phyloP scores from a whole-genome alignment of 164 flowering plant species.

The Tetracentron sinense region DNA sequence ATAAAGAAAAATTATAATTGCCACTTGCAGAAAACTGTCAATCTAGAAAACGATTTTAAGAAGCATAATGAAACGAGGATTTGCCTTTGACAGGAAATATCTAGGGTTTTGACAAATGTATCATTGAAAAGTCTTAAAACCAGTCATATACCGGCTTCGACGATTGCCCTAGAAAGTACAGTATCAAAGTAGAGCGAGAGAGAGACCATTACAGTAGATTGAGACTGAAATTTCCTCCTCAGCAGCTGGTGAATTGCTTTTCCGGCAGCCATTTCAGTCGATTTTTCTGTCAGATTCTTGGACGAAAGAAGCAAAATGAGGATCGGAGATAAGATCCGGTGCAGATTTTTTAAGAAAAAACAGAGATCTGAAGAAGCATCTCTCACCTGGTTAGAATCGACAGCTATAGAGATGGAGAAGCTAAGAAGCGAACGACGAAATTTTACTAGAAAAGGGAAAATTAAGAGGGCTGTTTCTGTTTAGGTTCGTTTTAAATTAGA shows the following conservation, averaged over 20 bases:
- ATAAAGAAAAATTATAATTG: too few species aligned
- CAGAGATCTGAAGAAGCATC: background rate
- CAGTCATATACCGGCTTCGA: background rate
- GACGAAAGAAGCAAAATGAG: background rate
- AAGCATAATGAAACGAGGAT: too few species aligned
- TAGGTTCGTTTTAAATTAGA: too few species aligned
- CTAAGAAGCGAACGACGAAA: too few species aligned
- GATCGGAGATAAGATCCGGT: too few species aligned
- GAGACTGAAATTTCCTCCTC: slow-evolving; percentile 42
- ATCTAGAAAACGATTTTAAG: too few species aligned
- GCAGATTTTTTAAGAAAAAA: background rate
- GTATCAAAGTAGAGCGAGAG: background rate
- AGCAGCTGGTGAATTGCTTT: slow-evolving; percentile 43
- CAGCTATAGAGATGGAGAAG: background rate
- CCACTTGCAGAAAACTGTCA: too few species aligned
- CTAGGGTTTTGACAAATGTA: background rate
- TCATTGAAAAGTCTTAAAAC: background rate
- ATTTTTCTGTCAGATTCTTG: slow-evolving; percentile 5
- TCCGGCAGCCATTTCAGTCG: slow-evolving; percentile 47
- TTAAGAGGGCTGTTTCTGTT: too few species aligned
- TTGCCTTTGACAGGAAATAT: background rate
- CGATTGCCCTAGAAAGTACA: background rate
- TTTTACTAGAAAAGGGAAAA: too few species aligned
- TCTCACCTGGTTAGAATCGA: background rate
- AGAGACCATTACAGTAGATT: slow-evolving; percentile 33